Percentiles rank a stretch among this genome's conserved stretches.
These are phyloP conservation scores for Alternaria alternata DNA, from an alignment of 2,329 filamentous ascomycete species.

Conservation along the genomic window DNA sequence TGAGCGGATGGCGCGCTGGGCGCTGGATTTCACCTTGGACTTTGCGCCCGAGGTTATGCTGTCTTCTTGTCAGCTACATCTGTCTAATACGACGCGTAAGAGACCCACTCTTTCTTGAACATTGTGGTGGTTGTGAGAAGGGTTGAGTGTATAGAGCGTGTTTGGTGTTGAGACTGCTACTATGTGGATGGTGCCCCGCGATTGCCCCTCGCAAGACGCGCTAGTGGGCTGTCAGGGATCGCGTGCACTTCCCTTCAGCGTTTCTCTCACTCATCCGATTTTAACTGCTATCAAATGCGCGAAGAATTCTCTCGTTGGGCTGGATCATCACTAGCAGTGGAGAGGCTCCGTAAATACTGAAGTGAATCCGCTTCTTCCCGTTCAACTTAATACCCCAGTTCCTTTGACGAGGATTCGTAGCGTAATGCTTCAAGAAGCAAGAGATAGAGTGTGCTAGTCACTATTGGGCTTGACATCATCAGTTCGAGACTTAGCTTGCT, in stretches of 20 bases:
- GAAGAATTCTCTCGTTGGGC: no score
- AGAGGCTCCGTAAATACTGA: no score
- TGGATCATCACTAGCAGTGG: no score
- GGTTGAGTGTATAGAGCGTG: background rate
- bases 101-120: constrained; percentile 49
- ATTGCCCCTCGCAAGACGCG: constrained; percentile 18
- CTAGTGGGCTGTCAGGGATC: constrained; percentile 9
- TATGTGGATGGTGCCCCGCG: constrained; percentile 11
- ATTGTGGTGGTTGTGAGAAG: constrained; percentile 28
- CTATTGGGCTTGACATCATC: no score
- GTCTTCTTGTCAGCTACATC: constrained; percentile 6
- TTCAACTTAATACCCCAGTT: no score
- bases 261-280: background rate
- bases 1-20: constrained; percentile 84
- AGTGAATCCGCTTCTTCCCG: no score
- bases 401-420: no score
- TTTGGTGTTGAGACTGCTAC: constrained; percentile 15
- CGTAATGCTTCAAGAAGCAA: no score
- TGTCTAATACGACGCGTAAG: background rate
- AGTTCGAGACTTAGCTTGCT: no score
- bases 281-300: no score
- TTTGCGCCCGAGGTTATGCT: constrained; percentile 81
- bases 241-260: background rate
- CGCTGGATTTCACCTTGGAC: constrained; percentile 97
- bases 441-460: no score